Evolutionary conservation across 2,329 filamentous ascomycete genomes (phyloP).

Genomic region (Chaetomium sp.): DNA sequence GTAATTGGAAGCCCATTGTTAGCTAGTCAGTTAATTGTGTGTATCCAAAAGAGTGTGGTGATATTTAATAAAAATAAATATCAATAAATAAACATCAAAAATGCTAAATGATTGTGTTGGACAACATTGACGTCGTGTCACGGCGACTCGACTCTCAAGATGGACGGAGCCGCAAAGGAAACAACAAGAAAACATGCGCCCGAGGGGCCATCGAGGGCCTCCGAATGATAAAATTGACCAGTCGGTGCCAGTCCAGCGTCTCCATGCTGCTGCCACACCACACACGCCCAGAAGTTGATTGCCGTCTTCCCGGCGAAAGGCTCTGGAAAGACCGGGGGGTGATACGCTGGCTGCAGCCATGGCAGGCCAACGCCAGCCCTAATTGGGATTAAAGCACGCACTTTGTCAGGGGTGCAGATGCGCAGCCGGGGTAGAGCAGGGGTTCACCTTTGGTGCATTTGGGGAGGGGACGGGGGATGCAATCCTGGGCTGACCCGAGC

Average conservation of each 20-base stretch:
- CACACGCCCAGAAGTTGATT: not conserved
- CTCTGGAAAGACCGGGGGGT: slow-evolving; percentile 15
- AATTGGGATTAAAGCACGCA: slow-evolving; percentile 12
- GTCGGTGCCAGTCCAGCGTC: not conserved
- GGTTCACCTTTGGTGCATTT: not conserved
- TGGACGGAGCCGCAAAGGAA: slow-evolving; percentile 17
- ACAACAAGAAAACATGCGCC: not conserved
- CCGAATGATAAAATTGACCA: not conserved
- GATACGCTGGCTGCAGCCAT: slow-evolving; percentile 21
- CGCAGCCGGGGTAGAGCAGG: not conserved
- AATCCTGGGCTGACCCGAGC: slow-evolving; percentile 21
- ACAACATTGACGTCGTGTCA: slow-evolving; percentile 16
- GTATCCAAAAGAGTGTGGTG: not conserved
- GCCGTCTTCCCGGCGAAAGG: slow-evolving; percentile 7
- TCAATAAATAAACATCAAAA: not conserved
- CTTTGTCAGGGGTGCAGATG: slow-evolving; percentile 17
- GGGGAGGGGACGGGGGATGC: not conserved
- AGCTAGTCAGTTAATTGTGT: not conserved
- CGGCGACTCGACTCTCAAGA: slow-evolving; percentile 6
- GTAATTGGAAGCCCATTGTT: slow-evolving; percentile 33
- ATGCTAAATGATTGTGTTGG: slow-evolving; percentile 11
- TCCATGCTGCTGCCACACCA: not conserved
- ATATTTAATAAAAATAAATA: not conserved
- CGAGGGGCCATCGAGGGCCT: not conserved
- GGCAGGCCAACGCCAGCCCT: slow-evolving; percentile 8